Conservation (phyloP, 345 rosid species). For the Toxicodendron radicans region DNA sequence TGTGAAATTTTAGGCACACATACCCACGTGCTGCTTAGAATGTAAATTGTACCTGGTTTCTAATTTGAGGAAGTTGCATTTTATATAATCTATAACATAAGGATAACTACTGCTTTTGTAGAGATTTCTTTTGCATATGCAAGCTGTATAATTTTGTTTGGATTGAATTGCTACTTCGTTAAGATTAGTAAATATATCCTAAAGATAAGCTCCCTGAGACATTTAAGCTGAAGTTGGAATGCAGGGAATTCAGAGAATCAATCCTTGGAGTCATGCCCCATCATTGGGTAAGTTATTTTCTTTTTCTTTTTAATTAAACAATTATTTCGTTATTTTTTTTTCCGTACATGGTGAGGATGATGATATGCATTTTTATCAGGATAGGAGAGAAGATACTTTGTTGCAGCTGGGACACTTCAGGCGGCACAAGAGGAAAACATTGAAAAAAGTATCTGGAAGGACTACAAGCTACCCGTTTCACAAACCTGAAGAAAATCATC, state of each 20-base stretch:
- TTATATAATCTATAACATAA: neutral
- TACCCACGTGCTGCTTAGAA: neutral
- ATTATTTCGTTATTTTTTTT: neutral
- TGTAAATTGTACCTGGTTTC: neutral
- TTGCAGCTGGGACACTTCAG: conserved; percentile 82
- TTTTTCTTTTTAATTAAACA: neutral
- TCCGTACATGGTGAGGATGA: conserved; percentile 12
- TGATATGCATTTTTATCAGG: conserved; percentile 57
- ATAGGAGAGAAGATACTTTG: conserved; percentile 92
- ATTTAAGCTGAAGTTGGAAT: conserved; percentile 63
- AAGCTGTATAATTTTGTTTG: neutral
- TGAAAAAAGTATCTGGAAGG: conserved; percentile 75
- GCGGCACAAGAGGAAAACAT: conserved; percentile 82
- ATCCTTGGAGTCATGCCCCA: conserved; percentile 93
- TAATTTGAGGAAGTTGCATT: neutral
- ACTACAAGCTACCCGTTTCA: conserved; percentile 66
- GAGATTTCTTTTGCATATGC: neutral
- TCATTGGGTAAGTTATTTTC: conserved; percentile 74
- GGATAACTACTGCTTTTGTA: neutral
- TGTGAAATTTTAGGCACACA: neutral
- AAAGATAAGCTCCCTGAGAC: conserved; percentile 35
- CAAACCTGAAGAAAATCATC: conserved; percentile 93
- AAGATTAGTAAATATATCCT: conserved; percentile 18
- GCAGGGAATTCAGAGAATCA: conserved; percentile 98
- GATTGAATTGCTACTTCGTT: neutral